These are phyloP conservation scores for Aspergillus costaricaensis DNA, from an alignment of 2,329 filamentous ascomycete genomes.

Conservation along the genomic window DNA sequence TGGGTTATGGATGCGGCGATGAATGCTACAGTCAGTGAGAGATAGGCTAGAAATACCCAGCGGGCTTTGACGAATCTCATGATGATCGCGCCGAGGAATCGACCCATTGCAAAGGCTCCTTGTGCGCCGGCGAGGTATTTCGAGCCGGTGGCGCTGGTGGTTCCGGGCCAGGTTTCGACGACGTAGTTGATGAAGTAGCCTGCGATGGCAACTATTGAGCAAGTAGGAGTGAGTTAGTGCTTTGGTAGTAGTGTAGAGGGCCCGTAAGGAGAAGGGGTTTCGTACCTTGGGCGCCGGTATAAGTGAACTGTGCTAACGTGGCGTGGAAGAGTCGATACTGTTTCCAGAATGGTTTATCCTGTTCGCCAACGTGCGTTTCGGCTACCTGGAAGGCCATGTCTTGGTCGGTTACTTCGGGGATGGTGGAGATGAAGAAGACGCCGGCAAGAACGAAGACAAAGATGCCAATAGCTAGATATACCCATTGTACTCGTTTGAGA, in stretches of 20 bases:
- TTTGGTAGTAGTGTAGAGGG: background rate
- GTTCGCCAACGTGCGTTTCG: conserved; percentile 57
- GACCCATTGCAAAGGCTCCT: conserved; percentile 69
- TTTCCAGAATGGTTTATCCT: conserved; percentile 64
- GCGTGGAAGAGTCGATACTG: conserved; percentile 77
- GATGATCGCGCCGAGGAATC: conserved; percentile 66
- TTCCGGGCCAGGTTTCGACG: conserved; percentile 59
- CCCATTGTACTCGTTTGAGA: conserved; percentile 72
- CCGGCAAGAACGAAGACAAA: conserved; percentile 69
- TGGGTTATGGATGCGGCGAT: conserved; percentile 53
- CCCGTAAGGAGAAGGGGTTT: background rate
- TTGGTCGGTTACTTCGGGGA: conserved; percentile 71
- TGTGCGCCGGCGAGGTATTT: conserved; percentile 75
- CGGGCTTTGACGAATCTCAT: conserved; percentile 70
- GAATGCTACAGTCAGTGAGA: conserved; percentile 64
- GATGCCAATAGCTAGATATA: conserved; percentile 75
- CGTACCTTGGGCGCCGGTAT: conserved; percentile 71
- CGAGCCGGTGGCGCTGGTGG: conserved; percentile 59
- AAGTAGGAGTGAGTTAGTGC: background rate
- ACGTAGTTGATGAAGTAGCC: conserved; percentile 74
- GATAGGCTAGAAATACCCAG: conserved; percentile 69
- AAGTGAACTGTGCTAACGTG: conserved; percentile 75
- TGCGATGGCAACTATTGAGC: conserved; percentile 45
- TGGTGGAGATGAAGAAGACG: conserved; percentile 67
- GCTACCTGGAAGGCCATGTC: conserved; percentile 67